Evolutionary conservation across 2,329 filamentous ascomycete genomes (phyloP).

Genomic region (Sclerotinia sclerotiorum): DNA sequence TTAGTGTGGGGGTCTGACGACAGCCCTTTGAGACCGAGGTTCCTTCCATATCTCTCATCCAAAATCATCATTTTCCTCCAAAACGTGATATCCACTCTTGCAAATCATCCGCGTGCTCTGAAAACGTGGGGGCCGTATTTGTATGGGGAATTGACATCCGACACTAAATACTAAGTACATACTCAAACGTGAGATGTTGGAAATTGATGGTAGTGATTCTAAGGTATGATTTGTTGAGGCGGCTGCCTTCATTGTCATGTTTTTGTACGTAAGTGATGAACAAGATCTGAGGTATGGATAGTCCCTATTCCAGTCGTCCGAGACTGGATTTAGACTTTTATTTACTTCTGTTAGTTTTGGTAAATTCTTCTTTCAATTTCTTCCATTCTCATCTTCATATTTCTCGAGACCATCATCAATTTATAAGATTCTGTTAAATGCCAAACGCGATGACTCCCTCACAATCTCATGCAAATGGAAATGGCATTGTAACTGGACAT

Average conservation of each 20-base stretch:
- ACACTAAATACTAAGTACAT: background rate
- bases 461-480: background rate
- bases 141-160: background rate
- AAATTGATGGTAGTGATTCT: background rate
- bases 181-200: background rate
- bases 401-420: background rate
- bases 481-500: background rate
- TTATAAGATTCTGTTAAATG: conserved; percentile 1
- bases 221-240: conserved; percentile 1
- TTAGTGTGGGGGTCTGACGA: conserved; percentile 1
- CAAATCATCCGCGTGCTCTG: background rate
- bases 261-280: background rate
- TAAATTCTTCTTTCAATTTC: background rate
- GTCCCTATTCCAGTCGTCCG: conserved; percentile 1
- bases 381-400: background rate
- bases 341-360: background rate
- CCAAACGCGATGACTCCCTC: conserved; percentile 4
- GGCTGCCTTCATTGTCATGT: background rate
- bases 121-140: background rate
- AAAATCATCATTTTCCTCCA: background rate
- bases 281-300: conserved; percentile 1
- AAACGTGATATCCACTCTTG: conserved; percentile 2
- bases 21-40: background rate
- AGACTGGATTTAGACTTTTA: background rate
- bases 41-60: background rate